Conservation (phyloP, 371 early-diverging fungal genomes). For the Mucor velutinosus region DNA sequence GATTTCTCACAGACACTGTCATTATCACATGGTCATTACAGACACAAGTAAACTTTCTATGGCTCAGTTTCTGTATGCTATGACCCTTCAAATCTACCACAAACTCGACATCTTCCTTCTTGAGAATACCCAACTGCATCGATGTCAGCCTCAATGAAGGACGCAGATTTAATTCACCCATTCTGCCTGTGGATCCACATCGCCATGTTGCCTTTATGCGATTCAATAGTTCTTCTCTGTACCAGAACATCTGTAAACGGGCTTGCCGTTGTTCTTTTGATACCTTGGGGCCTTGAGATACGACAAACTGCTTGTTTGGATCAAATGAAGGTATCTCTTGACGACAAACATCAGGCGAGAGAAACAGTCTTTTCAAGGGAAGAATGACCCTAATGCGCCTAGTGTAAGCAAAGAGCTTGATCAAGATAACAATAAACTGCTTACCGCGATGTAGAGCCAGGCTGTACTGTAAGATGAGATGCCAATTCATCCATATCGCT, state of each 20-base stretch:
- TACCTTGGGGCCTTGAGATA: constrained; percentile 56
- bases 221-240: constrained; percentile 67
- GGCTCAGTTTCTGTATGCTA: constrained; percentile 24
- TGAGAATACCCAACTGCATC: constrained; percentile 55
- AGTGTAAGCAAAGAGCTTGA: not conserved
- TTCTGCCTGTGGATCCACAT: constrained; percentile 37
- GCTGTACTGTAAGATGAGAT: constrained; percentile 37
- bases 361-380: constrained; percentile 65
- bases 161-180: constrained; percentile 57
- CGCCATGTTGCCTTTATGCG: constrained; percentile 60
- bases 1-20: constrained; percentile 54
- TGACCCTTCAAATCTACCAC: constrained; percentile 39
- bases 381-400: constrained; percentile 58
- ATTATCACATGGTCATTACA: constrained; percentile 56
- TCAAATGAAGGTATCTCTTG: constrained; percentile 71
- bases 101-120: constrained; percentile 63
- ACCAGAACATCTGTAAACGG: constrained; percentile 77
- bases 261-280: constrained; percentile 56
- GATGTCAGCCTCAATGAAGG: constrained; percentile 52
- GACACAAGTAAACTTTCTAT: constrained; percentile 50
- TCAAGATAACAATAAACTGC: not conserved
- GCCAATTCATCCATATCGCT: not conserved
- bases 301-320: constrained; percentile 79
- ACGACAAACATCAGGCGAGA: constrained; percentile 49
- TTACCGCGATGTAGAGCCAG: constrained; percentile 43